Percentiles rank a stretch among this genome's conserved stretches.
phyloP scores from a whole-genome alignment of 2,329 filamentous ascomycete species.

The Aschersonia sp. region DNA sequence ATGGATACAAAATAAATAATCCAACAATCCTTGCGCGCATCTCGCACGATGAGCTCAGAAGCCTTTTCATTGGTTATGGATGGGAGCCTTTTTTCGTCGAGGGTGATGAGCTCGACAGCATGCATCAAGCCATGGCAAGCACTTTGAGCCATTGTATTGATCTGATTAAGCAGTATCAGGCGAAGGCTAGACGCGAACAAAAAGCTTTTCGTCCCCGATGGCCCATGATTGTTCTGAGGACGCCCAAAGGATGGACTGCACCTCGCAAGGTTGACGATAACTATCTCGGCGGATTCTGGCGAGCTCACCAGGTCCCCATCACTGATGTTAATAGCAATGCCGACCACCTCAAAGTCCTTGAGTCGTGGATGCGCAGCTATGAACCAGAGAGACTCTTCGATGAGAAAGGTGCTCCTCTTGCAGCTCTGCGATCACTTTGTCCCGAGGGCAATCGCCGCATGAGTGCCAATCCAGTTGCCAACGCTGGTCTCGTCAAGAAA shows the following conservation, averaged over 20 bases:
- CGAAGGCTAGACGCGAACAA: slow-evolving; percentile 54
- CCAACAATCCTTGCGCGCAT: slow-evolving; percentile 61
- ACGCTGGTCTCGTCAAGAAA: slow-evolving; percentile 53
- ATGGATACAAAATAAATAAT: slow-evolving; percentile 80
- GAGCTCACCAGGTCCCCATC: slow-evolving; percentile 65
- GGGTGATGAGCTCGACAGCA: slow-evolving; percentile 55
- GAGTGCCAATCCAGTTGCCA: slow-evolving; percentile 64
- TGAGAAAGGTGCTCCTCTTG: slow-evolving; percentile 45
- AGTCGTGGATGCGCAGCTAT: slow-evolving; percentile 67
- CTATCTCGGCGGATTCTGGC: slow-evolving; percentile 64
- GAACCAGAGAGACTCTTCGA: slow-evolving; percentile 59
- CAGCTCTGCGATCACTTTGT: slow-evolving; percentile 48
- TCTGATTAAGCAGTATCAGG: slow-evolving; percentile 56
- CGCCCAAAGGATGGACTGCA: slow-evolving; percentile 68
- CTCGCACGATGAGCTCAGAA: slow-evolving; percentile 56
- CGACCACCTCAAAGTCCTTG: slow-evolving; percentile 51
- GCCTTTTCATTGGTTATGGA: slow-evolving; percentile 59
- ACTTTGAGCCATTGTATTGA: slow-evolving; percentile 59
- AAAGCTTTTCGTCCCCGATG: slow-evolving; percentile 58
- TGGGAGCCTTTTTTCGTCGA: slow-evolving; percentile 74
- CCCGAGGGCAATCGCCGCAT: slow-evolving; percentile 54
- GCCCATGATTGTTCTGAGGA: slow-evolving; percentile 69
- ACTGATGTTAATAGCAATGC: slow-evolving; percentile 53
- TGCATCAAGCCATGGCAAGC: slow-evolving; percentile 73
- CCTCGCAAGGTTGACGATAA: slow-evolving; percentile 58